Evolutionary conservation across 2,329 filamentous ascomycete genomes (phyloP).

Genomic region (Furcasterigmium furcatum): DNA sequence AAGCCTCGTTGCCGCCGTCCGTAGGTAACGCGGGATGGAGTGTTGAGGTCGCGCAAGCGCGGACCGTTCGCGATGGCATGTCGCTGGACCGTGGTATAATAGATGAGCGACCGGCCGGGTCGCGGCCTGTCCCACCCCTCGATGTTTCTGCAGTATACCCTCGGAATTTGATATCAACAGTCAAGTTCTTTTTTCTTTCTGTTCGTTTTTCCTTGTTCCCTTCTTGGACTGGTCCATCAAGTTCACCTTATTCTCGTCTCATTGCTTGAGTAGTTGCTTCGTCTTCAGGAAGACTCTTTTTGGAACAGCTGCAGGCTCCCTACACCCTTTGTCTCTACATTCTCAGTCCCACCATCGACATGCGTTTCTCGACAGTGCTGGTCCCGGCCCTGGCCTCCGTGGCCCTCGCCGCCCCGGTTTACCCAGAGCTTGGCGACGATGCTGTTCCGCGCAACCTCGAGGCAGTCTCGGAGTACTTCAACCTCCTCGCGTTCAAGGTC

Average conservation of each 20-base stretch:
- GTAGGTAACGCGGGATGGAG: too few relatives aligned
- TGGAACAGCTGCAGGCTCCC: too few relatives aligned
- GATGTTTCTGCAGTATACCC: not conserved
- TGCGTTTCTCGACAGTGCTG: conserved; percentile 48
- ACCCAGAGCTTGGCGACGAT: conserved; percentile 34
- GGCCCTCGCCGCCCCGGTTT: conserved; percentile 41
- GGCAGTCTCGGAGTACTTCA: conserved; percentile 57
- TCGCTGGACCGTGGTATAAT: conserved; percentile 2
- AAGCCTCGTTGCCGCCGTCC: not conserved
- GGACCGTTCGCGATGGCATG: conserved; percentile 9
- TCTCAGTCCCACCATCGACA: conserved; percentile 22
- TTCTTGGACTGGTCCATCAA: not conserved
- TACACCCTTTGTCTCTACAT: not conserved
- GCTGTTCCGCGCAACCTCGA: conserved; percentile 22
- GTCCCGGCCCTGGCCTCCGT: conserved; percentile 42
- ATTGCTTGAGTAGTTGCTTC: not conserved
- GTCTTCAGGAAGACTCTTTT: not conserved
- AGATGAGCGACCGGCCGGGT: not conserved
- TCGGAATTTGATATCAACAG: not conserved
- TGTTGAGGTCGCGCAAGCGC: conserved; percentile 1
- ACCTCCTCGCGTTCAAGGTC: conserved; percentile 53
- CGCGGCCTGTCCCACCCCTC: not conserved
- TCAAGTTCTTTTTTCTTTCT: not conserved
- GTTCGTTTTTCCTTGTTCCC: not conserved
- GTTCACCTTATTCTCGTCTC: not conserved